Evolutionary conservation across 129 eudicot genomes (phyloP).

Genomic region (Erigeron canadensis): DNA sequence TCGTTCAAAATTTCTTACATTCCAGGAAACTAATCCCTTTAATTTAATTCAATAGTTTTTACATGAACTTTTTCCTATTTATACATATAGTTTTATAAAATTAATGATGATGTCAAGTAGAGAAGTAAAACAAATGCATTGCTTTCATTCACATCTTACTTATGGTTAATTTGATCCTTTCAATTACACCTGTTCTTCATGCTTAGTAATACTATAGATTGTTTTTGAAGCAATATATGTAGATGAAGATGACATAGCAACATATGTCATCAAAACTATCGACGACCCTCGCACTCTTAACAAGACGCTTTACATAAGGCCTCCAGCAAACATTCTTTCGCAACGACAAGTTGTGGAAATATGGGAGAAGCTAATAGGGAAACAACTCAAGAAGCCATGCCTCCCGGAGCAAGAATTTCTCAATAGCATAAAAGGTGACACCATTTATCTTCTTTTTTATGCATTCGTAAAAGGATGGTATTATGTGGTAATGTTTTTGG

Average conservation of each 20-base stretch:
- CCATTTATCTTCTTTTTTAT: not conserved
- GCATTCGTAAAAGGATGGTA: not conserved
- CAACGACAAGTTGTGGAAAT: conserved; percentile 39
- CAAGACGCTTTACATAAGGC: conserved; percentile 46
- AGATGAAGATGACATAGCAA: conserved; percentile 55
- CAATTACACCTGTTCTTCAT: too few species aligned
- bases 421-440: conserved; percentile 41
- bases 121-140: too few species aligned
- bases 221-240: conserved; percentile 40
- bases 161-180: too few species aligned
- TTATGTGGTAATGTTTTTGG: too few species aligned
- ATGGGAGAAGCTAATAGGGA: conserved; percentile 55
- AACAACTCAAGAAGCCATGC: conserved; percentile 37
- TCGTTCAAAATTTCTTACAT: too few species aligned
- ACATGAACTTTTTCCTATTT: too few species aligned
- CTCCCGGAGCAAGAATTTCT: conserved; percentile 40
- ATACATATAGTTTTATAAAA: too few species aligned
- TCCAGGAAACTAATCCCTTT: too few species aligned
- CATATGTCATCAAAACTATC: conserved; percentile 45
- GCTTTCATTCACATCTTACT: too few species aligned
- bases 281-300: conserved; percentile 49
- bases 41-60: too few species aligned
- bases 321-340: conserved; percentile 46
- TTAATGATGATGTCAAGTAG: too few species aligned
- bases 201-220: not conserved